Conservation (phyloP, 192 early-diverging fungal genomes). For the Coemansia sp. region DNA sequence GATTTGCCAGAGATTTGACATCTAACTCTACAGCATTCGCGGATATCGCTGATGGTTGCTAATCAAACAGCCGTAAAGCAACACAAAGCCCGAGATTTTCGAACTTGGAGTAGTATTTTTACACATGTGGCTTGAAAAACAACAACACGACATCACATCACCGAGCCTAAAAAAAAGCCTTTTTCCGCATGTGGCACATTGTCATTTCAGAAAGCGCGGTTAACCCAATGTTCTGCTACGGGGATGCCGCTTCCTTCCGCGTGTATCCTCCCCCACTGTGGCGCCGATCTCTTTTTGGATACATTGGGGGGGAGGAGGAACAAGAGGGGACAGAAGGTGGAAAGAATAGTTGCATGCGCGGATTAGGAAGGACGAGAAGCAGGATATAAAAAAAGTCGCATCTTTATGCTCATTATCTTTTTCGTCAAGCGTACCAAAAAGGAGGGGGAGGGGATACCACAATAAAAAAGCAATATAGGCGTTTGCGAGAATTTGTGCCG, state of each 20-base stretch:
- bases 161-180: background rate
- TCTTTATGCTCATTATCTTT: background rate
- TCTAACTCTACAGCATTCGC: background rate
- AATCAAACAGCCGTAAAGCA: background rate
- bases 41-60: background rate
- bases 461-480: background rate
- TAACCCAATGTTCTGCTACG: too few species aligned
- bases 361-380: background rate
- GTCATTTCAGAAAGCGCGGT: background rate
- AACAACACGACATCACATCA: background rate
- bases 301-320: slow-evolving; percentile 10
- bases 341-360: background rate
- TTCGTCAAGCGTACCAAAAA: background rate
- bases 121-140: background rate
- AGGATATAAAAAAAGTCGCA: background rate
- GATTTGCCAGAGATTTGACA: slow-evolving; percentile 1
- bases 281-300: slow-evolving; percentile 16
- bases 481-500: background rate
- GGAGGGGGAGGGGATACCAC: background rate
- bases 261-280: background rate
- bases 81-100: background rate
- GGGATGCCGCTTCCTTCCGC: background rate
- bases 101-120: background rate
- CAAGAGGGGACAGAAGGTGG: background rate
- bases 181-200: too few species aligned